Evolutionary conservation across 2,329 filamentous ascomycete genomes (phyloP).

Genomic region (Diatrype stigma): DNA sequence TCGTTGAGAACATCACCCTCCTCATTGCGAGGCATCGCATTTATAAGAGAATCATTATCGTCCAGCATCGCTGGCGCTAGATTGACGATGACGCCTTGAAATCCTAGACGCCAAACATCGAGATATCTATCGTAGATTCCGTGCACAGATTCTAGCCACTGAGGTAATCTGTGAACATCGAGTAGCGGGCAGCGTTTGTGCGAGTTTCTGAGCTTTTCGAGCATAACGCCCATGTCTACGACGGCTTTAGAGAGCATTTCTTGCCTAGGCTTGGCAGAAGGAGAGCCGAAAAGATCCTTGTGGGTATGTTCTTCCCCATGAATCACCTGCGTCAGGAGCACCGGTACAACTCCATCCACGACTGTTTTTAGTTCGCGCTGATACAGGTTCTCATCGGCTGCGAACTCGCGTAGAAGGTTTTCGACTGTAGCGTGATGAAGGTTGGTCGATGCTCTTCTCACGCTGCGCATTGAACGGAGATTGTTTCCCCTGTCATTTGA

Average conservation of each 20-base stretch:
- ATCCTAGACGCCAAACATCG: slow-evolving; percentile 84
- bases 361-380: slow-evolving; percentile 86
- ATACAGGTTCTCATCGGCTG: slow-evolving; percentile 81
- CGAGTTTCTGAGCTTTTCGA: slow-evolving; percentile 76
- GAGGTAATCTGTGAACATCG: slow-evolving; percentile 66
- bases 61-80: slow-evolving; percentile 66
- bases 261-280: slow-evolving; percentile 46
- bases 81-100: slow-evolving; percentile 92
- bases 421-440: slow-evolving; percentile 64
- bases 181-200: slow-evolving; percentile 77
- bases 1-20: slow-evolving; percentile 65
- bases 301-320: slow-evolving; percentile 62
- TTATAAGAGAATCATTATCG: slow-evolving; percentile 56
- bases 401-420: slow-evolving; percentile 76
- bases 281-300: slow-evolving; percentile 63
- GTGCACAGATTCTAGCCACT: slow-evolving; percentile 76
- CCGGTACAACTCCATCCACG: slow-evolving; percentile 91
- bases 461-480: slow-evolving; percentile 71
- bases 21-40: slow-evolving; percentile 57
- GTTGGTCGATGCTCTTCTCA: slow-evolving; percentile 67
- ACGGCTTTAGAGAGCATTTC: slow-evolving; percentile 76
- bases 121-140: slow-evolving; percentile 83
- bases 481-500: slow-evolving; percentile 61
- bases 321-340: slow-evolving; percentile 80
- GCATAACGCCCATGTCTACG: slow-evolving; percentile 84